Conservation (phyloP, 805 yeast species). For the Ogataea polymorpha region DNA sequence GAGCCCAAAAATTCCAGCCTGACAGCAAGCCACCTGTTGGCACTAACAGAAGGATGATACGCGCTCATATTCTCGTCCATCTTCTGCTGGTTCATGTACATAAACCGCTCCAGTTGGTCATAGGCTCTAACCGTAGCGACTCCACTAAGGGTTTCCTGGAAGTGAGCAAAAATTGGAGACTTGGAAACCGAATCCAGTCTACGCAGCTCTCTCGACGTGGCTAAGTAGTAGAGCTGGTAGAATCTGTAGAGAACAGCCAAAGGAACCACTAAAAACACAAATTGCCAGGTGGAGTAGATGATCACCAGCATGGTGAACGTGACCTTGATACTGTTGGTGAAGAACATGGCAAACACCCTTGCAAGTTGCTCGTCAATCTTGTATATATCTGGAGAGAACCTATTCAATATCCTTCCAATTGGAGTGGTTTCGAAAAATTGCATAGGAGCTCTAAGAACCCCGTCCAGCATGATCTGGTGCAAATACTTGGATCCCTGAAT, state of each 20-base stretch:
- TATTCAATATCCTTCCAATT: conserved; percentile 83
- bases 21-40: conserved; percentile 97
- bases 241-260: conserved; percentile 59
- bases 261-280: conserved; percentile 71
- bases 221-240: conserved; percentile 73
- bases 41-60: conserved; percentile 84
- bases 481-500: conserved; percentile 75
- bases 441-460: conserved; percentile 88
- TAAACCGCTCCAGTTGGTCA: conserved; percentile 61
- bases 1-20: conserved; percentile 91
- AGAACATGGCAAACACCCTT: conserved; percentile 67
- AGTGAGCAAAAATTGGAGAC: conserved; percentile 80
- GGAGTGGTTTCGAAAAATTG: conserved; percentile 95
- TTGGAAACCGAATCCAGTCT: conserved; percentile 77
- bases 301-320: conserved; percentile 76
- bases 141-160: conserved; percentile 79
- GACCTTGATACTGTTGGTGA: conserved; percentile 60
- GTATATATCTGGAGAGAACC: conserved; percentile 89
- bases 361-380: conserved; percentile 80
- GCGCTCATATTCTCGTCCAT: conserved; percentile 90
- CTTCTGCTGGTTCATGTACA: conserved; percentile 59
- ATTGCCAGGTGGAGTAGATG: conserved; percentile 83
- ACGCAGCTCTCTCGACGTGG: conserved; percentile 77
- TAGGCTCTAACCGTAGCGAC: conserved; percentile 75
- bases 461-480: conserved; percentile 70